These are phyloP conservation scores for Zoysia matrella DNA, from an alignment of 202 grass and related monocot genomes.

Conservation along the genomic window DNA sequence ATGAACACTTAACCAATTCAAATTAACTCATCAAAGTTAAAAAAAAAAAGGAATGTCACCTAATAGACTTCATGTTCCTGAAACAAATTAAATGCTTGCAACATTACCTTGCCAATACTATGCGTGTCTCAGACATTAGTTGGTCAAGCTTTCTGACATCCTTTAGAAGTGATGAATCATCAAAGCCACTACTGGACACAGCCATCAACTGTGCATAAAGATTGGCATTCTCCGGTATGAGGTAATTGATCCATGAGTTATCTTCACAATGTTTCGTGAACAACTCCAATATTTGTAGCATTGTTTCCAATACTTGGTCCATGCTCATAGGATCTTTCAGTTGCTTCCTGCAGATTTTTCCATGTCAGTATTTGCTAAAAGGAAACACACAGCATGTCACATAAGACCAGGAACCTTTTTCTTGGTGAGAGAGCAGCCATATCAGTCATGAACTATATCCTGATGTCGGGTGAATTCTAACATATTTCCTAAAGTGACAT, in stretches of 20 bases:
- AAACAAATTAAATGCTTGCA: slow-evolving; percentile 1
- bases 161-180: slow-evolving; percentile 69
- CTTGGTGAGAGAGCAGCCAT: not conserved
- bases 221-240: slow-evolving; percentile 79
- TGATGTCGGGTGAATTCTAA: not conserved
- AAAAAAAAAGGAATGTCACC: not conserved
- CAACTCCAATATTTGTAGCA: slow-evolving; percentile 73
- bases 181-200: slow-evolving; percentile 66
- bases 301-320: slow-evolving; percentile 66
- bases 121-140: slow-evolving; percentile 80
- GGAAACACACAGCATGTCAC: slow-evolving; percentile 13
- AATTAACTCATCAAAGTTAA: not conserved
- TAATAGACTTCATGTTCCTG: not conserved
- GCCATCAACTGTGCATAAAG: slow-evolving; percentile 72
- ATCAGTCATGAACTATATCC: not conserved
- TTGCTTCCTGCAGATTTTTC: slow-evolving; percentile 74
- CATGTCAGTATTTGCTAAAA: not conserved
- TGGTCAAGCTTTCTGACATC: slow-evolving; percentile 93
- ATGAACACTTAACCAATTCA: not conserved
- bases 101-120: slow-evolving; percentile 83
- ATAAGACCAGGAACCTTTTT: not conserved
- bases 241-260: slow-evolving; percentile 84
- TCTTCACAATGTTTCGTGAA: slow-evolving; percentile 66
- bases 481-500: not conserved
- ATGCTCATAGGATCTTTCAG: slow-evolving; percentile 82